Evolutionary conservation across 2,329 filamentous ascomycete species (phyloP).

Genomic region (Cordyceps farinosa): DNA sequence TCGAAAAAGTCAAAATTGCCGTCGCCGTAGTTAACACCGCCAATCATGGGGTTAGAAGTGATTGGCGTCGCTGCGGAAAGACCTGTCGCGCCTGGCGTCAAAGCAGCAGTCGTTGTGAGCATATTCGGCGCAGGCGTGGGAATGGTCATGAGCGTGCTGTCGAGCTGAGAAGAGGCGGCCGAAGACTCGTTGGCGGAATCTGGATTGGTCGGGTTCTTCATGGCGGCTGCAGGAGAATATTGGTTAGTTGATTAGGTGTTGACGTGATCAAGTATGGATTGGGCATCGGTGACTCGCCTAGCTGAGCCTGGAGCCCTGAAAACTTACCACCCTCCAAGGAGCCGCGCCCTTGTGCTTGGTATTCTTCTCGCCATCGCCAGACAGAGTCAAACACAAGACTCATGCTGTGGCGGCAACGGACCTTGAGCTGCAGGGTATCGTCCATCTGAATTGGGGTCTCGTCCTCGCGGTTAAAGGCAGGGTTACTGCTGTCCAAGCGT

Average conservation of each 20-base stretch:
- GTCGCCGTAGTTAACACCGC: conserved; percentile 57
- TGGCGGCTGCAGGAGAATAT: conserved; percentile 42
- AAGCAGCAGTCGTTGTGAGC: conserved; percentile 46
- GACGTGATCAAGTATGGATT: conserved; percentile 16
- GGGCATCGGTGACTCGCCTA: conserved; percentile 25
- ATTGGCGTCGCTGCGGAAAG: conserved; percentile 36
- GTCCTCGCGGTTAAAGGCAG: conserved; percentile 48
- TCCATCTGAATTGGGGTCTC: conserved; percentile 53
- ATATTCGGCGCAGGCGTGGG: conserved; percentile 44
- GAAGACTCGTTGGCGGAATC: conserved; percentile 74
- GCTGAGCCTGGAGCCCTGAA: conserved; percentile 20
- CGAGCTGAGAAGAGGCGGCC: conserved; percentile 62
- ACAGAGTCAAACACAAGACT: conserved; percentile 81
- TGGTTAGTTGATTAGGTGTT: conserved; percentile 7
- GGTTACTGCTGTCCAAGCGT: conserved; percentile 48
- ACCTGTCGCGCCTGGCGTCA: conserved; percentile 49
- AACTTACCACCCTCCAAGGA: conserved; percentile 69
- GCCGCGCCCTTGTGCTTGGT: conserved; percentile 66
- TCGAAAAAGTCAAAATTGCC: conserved; percentile 85
- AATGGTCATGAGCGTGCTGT: conserved; percentile 49
- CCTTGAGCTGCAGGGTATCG: conserved; percentile 72
- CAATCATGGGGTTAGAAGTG: conserved; percentile 45
- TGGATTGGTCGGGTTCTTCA: conserved; percentile 83
- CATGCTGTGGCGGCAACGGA: conserved; percentile 82
- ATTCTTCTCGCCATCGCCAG: conserved; percentile 82